phyloP scores from a whole-genome alignment of 169 alveolate genomes.

The Eimeria brunetti region DNA sequence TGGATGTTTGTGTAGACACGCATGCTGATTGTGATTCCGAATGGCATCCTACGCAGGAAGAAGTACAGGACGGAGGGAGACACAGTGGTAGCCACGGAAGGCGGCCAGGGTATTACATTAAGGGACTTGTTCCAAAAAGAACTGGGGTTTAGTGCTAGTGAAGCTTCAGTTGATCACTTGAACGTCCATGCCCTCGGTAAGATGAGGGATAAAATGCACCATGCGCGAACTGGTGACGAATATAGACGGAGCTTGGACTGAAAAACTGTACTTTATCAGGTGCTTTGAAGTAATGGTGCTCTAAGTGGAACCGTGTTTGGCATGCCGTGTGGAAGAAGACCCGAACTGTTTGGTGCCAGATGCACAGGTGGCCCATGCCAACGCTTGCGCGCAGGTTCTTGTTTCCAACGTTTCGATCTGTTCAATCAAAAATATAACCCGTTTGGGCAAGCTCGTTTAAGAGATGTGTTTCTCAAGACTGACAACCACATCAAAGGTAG shows the following conservation, averaged over 20 bases:
- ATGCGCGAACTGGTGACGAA: not conserved
- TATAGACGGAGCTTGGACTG: not conserved
- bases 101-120: slow-evolving; percentile 84
- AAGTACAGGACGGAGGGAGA: slow-evolving; percentile 87
- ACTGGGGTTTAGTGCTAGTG: slow-evolving; percentile 85
- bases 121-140: slow-evolving; percentile 87
- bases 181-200: slow-evolving; percentile 92
- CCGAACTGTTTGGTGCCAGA: not conserved
- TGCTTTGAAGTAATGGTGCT: not conserved
- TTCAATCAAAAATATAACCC: slow-evolving; percentile 95
- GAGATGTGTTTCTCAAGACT: slow-evolving; percentile 93
- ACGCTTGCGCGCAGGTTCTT: slow-evolving; percentile 72
- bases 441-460: slow-evolving; percentile 89
- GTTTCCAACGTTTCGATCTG: slow-evolving; percentile 95
- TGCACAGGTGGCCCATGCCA: not conserved
- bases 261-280: not conserved
- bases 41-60: slow-evolving; percentile 79
- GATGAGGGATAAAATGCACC: not conserved
- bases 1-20: not conserved
- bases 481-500: slow-evolving; percentile 92
- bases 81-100: slow-evolving; percentile 85
- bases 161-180: slow-evolving; percentile 88
- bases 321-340: not conserved
- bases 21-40: not conserved
- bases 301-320: not conserved